These are phyloP conservation scores for Diaporthe sp. DNA, from an alignment of 2,329 filamentous ascomycete genomes.

Conservation along the genomic window DNA sequence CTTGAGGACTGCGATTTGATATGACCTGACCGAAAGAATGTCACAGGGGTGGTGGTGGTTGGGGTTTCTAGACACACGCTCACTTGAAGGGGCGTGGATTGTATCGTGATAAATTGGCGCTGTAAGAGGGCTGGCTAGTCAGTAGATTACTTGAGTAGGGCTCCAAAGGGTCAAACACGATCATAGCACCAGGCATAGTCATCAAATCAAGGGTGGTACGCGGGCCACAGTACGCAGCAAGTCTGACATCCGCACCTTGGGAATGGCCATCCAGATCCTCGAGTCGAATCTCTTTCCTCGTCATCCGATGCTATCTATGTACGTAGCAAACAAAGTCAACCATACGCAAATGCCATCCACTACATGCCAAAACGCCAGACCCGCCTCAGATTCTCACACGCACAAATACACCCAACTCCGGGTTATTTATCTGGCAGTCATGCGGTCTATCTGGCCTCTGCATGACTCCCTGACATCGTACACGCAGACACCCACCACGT, in stretches of 20 bases:
- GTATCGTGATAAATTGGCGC: neutral
- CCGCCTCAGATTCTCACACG: neutral
- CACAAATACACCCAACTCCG: neutral
- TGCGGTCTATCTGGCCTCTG: neutral
- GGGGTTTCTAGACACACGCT: neutral
- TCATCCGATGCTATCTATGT: neutral
- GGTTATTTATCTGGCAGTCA: too few relatives aligned
- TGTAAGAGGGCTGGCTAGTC: neutral
- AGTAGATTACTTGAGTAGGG: neutral
- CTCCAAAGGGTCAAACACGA: neutral
- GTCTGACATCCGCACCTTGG: neutral
- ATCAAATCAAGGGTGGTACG: neutral
- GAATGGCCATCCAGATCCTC: too few relatives aligned
- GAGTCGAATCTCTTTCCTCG: neutral
- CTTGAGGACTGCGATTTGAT: neutral
- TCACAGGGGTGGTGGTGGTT: too few relatives aligned
- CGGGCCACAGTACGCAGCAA: neutral
- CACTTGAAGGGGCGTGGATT: neutral
- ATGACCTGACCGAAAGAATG: neutral
- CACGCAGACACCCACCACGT: too few relatives aligned
- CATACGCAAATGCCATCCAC: conserved; percentile 10
- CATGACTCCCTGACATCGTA: neutral
- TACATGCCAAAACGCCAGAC: conserved; percentile 10
- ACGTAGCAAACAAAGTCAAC: neutral
- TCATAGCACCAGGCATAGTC: neutral